phyloP scores from a whole-genome alignment of 306 rosid species.

The Vigna radiata region DNA sequence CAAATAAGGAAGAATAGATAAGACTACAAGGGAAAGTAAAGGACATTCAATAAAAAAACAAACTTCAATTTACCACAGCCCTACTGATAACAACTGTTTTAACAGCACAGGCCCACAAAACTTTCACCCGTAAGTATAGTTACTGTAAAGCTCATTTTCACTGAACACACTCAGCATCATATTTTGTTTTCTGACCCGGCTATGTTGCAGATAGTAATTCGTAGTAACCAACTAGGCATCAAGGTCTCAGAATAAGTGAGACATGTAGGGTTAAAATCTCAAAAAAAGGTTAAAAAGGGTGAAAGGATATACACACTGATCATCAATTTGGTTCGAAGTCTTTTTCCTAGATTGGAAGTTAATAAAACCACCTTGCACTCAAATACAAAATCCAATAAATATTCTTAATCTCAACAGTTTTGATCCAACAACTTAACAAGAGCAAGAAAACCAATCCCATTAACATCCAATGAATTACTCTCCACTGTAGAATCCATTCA shows the following conservation, averaged over 20 bases:
- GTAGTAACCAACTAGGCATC: slow-evolving; percentile 16
- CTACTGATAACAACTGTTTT: slow-evolving; percentile 58
- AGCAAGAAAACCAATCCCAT: slow-evolving; percentile 40
- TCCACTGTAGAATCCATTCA: slow-evolving; percentile 35
- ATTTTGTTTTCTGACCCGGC: slow-evolving; percentile 12
- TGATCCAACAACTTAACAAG: slow-evolving; percentile 15
- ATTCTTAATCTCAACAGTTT: slow-evolving; percentile 12
- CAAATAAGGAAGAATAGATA: slow-evolving; percentile 56
- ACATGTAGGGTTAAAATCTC: slow-evolving; percentile 21
- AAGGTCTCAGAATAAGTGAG: slow-evolving; percentile 25
- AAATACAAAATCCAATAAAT: slow-evolving; percentile 6
- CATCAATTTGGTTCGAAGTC: slow-evolving; percentile 11
- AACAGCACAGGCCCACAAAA: slow-evolving; percentile 63
- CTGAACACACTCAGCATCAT: slow-evolving; percentile 29
- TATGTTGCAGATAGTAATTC: slow-evolving; percentile 40
- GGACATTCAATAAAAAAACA: slow-evolving; percentile 50
- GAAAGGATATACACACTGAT: slow-evolving; percentile 6
- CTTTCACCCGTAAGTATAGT: slow-evolving; percentile 41
- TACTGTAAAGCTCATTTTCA: slow-evolving; percentile 43
- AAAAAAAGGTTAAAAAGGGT: slow-evolving; percentile 8
- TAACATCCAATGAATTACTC: slow-evolving; percentile 40
- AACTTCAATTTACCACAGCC: slow-evolving; percentile 53
- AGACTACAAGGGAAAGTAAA: slow-evolving; percentile 54
- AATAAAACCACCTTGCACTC: slow-evolving; percentile 23
- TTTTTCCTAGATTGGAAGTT: background rate